Percentiles rank a stretch among this genome's conserved stretches.
These are phyloP conservation scores for Petunia axillaris DNA, from an alignment of 257 asterid genomes.

Conservation along the genomic window DNA sequence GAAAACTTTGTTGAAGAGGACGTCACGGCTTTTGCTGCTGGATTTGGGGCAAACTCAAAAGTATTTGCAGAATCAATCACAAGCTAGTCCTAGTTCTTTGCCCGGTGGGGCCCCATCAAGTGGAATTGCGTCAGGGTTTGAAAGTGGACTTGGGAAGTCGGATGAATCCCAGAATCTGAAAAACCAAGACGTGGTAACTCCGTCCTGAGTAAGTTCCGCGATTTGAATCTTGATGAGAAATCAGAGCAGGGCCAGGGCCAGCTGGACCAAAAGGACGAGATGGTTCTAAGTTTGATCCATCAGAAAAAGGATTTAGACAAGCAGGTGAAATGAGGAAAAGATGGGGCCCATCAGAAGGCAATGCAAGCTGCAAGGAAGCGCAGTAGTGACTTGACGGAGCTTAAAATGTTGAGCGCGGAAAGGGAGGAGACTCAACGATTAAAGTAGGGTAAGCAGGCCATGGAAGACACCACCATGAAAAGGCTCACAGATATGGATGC, in stretches of 20 bases:
- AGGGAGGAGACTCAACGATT: constrained; percentile 72
- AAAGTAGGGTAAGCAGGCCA: constrained; percentile 70
- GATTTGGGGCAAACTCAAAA: constrained; percentile 68
- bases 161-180: constrained; percentile 57
- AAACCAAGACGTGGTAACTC: constrained; percentile 79
- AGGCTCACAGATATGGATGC: constrained; percentile 76
- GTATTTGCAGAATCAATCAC: constrained; percentile 57
- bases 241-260: constrained; percentile 52
- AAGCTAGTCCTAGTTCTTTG: constrained; percentile 55
- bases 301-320: constrained; percentile 83
- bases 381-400: constrained; percentile 80
- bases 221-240: constrained; percentile 75
- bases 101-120: constrained; percentile 46
- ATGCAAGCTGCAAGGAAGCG: constrained; percentile 94
- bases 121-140: constrained; percentile 36
- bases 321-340: constrained; percentile 79
- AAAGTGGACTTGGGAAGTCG: constrained; percentile 36
- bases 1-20: constrained; percentile 78
- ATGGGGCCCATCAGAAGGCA: constrained; percentile 92
- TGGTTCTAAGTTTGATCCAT: constrained; percentile 66
- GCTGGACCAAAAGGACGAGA: constrained; percentile 71
- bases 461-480: constrained; percentile 68
- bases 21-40: constrained; percentile 88
- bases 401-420: constrained; percentile 79
- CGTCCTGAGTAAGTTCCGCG: constrained; percentile 72